Conservation (phyloP, 2,329 filamentous ascomycete genomes). For the Nemania sp. region DNA sequence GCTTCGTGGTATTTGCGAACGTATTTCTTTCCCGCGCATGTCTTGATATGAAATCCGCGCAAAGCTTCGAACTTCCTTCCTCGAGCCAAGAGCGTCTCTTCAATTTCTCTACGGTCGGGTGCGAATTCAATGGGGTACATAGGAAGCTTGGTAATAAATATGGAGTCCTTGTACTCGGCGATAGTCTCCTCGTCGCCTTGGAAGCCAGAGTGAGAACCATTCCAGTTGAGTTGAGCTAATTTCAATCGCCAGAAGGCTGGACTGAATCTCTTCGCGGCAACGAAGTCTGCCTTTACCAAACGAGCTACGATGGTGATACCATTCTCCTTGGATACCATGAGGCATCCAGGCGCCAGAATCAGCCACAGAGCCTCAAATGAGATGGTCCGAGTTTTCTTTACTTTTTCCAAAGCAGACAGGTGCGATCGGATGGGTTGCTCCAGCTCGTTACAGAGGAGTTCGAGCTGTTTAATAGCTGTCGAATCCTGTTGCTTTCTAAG, state of each 20-base stretch:
- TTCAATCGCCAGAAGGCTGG: background rate
- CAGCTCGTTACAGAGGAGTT: background rate
- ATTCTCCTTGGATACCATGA: background rate
- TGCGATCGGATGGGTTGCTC: background rate
- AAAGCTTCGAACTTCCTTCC: background rate
- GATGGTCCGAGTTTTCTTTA: background rate
- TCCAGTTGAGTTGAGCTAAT: background rate
- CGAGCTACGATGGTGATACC: background rate
- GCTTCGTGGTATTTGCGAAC: background rate
- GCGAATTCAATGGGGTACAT: background rate
- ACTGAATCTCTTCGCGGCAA: background rate
- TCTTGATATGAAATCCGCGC: background rate
- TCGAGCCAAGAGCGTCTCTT: background rate
- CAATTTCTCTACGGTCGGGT: background rate
- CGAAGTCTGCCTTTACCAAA: background rate
- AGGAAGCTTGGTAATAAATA: background rate
- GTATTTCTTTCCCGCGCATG: background rate
- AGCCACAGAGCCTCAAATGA: background rate
- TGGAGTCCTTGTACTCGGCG: background rate
- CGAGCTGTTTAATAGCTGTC: background rate
- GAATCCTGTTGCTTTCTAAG: background rate
- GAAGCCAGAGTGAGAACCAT: background rate
- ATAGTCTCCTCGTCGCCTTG: background rate
- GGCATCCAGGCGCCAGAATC: background rate
- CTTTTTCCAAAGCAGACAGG: background rate